Evolutionary conservation across 179 eudicot species (phyloP), one percentile per base, ranked within the genome.

Genomic region (Sideroxylon spinosum): DNA sequence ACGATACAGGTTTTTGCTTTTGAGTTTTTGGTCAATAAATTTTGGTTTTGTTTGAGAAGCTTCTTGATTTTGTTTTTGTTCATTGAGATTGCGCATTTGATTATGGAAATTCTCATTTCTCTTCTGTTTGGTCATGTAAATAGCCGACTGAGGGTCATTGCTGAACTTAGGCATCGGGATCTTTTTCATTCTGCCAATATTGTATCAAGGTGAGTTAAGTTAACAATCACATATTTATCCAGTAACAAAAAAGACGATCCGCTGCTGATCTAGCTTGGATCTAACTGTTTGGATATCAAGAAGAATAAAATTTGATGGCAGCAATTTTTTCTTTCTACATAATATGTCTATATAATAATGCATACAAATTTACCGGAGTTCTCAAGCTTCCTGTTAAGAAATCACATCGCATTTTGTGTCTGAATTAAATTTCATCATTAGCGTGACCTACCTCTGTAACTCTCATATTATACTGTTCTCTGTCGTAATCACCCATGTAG

Each of bases 131-230:
- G 22, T 82, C 82, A 59, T 60, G 73, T 71, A 32, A 77, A 80
- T 60, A 95, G 98, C 85, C 94, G 87, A 65, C 76, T 95, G 79
- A 89, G 88, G 78, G 97, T 91, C 68, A 82, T 95, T 84, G 91
- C 98, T 76, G 97, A 93, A 85, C 84, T 95, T 84, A 88, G 95
- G 84, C 92, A 89, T 79, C 90, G 93, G 73, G 93, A 95, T 86
- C 84, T 85, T 79, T 95, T 93, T 75, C 97, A 89, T 83, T 80
- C 93, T 0, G 89, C 97, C 78, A 93, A 95, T 76, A 90, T 95
- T 37, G 86, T 95, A 76, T 95, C 98, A 79, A 93, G 98, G 98
- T 87, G 73, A 76, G 87, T 83, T 53, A 29, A 56, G 32, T 66
- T 71, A 46, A 13, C 25, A 50, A 17, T 49, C 19, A 72, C 9